Conservation (phyloP, 345 rosid genomes). For the Bruguiera parviflora region DNA sequence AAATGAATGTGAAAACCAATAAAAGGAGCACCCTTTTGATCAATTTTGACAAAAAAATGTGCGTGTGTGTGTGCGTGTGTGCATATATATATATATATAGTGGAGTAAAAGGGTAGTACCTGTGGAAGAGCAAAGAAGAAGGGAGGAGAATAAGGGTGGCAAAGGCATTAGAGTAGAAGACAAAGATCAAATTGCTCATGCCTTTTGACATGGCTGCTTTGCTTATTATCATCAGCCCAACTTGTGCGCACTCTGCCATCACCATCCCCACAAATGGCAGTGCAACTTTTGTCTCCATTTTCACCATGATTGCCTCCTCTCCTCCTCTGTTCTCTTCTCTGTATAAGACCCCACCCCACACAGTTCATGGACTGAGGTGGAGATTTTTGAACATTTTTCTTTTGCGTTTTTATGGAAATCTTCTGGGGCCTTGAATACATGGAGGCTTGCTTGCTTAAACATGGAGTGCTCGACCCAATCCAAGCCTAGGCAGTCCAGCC, state of each 20-base stretch:
- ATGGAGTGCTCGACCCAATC: no score
- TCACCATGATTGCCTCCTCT: neutral
- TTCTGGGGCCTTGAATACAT: no score
- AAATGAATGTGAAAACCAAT: neutral
- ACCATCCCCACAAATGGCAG: slow-evolving; percentile 46
- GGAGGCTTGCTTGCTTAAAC: no score
- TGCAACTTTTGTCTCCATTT: slow-evolving; percentile 25
- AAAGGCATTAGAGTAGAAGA: slow-evolving; percentile 56
- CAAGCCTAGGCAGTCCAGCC: no score
- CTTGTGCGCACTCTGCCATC: slow-evolving; percentile 60
- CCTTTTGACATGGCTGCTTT: slow-evolving; percentile 57
- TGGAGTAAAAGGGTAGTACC: slow-evolving; percentile 18
- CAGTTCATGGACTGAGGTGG: no score
- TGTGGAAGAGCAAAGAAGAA: slow-evolving; percentile 44
- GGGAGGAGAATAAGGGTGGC: slow-evolving; percentile 60
- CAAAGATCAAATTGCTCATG: slow-evolving; percentile 46
- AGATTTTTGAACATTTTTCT: no score
- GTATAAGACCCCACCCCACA: no score
- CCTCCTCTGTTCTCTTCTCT: neutral
- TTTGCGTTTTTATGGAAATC: no score
- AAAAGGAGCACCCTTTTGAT: neutral
- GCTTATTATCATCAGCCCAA: slow-evolving; percentile 46
- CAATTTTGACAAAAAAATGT: neutral
- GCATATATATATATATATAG: neutral
- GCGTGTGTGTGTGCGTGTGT: no score